These are phyloP conservation scores for Plenodomus tracheiphilus DNA, from an alignment of 2,329 filamentous ascomycete genomes.

Conservation along the genomic window DNA sequence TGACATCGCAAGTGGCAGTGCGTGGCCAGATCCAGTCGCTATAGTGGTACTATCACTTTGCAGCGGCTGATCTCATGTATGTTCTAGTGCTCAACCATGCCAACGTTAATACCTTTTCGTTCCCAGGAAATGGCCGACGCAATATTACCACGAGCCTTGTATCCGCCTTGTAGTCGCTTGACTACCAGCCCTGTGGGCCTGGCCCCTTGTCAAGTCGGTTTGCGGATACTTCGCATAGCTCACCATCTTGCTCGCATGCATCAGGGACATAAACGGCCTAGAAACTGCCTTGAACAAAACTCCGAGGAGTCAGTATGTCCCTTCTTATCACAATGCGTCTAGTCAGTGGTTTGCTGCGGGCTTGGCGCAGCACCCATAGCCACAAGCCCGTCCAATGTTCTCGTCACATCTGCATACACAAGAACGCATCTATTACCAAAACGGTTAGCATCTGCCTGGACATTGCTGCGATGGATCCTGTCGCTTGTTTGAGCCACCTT, in stretches of 20 bases:
- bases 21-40: background rate
- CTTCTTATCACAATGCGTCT: background rate
- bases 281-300: background rate
- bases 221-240: background rate
- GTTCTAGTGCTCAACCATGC: too few relatives aligned
- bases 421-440: background rate
- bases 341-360: background rate
- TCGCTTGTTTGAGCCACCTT: background rate
- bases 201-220: background rate
- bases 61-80: background rate
- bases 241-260: background rate
- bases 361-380: background rate
- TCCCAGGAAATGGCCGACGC: conserved; percentile 2
- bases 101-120: too few relatives aligned
- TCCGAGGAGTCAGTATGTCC: background rate
- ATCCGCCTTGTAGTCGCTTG: conserved; percentile 10
- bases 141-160: conserved; percentile 13
- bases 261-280: background rate
- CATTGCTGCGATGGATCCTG: background rate
- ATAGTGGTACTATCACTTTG: background rate
- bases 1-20: background rate
- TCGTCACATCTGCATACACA: background rate
- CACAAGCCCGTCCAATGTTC: background rate
- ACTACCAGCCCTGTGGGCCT: conserved; percentile 9
- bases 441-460: background rate